Base-by-base conservation (phyloP, 345 rosid genomes). In the Conringia planisiliqua region DNA sequence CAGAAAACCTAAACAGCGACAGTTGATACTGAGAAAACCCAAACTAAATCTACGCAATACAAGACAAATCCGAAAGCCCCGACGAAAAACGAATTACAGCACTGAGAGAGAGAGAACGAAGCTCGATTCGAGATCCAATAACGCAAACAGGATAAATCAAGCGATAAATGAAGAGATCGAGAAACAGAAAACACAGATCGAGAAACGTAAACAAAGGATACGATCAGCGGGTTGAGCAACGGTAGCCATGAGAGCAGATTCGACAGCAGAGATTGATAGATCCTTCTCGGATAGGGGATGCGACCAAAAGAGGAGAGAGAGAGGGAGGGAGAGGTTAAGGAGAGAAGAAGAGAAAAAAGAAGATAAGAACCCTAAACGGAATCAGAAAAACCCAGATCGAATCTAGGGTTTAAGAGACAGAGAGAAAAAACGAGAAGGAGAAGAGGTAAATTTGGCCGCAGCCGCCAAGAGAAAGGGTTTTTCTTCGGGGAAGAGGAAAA, bases 211-310 rank as follows among this genome's bases (percentile, higher is more conserved):
- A 50, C 7, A 64, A 79, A 89, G 96, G 93, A 92, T 92, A 92
- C 97, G 85, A 77, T 92, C 96, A 62, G 91, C 81, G 62, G 88
- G 63, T 18, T 88, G 78, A 80, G 87, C 79, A 62, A 87, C 92
- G 62, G 88, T 66, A 66, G 93, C 90, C 97, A 92, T 91, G 82
- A 66, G 27, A 71, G 0, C 17, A 30, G 77, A 66, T 56, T 64
- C 13, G 64, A 39, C 20, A 10, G 20, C 69, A 55, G 67, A 35
- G 73, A 39, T 71, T 29, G 32, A 66, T 67, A 80, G 81, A 75
- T 73, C 83, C 80, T 75, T 79, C 66, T 75, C 69, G 72, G 79
- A 63, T 11, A 52, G 56, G 72, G 62, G 82, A 68, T 62, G 82
- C 78, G 78, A 36, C 62, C 74, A 62, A 73, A 20, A 24, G 69